A percentile compares a stretch with the other conserved stretches of the same genome.
phyloP scores from a whole-genome alignment of 2,329 filamentous ascomycete species.

The Monosporascus sp. region DNA sequence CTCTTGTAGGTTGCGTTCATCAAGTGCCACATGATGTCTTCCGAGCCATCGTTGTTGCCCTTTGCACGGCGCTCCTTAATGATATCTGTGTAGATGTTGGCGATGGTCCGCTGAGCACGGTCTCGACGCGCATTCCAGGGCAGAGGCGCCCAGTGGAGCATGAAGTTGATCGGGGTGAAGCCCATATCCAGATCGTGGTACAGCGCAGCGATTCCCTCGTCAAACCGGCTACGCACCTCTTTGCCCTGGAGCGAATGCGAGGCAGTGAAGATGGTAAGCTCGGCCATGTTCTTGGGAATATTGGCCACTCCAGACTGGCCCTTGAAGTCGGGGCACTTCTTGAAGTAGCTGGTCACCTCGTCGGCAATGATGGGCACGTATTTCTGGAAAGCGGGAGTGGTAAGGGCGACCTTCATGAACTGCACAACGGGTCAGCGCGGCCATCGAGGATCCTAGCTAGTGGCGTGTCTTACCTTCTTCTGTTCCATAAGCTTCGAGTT shows the following conservation, averaged over 20 bases:
- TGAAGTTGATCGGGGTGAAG: slow-evolving; percentile 85
- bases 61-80: slow-evolving; percentile 64
- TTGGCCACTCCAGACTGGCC: slow-evolving; percentile 64
- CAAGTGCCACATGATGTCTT: slow-evolving; percentile 86
- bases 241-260: slow-evolving; percentile 81
- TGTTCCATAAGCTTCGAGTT: slow-evolving; percentile 94
- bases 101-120: slow-evolving; percentile 72
- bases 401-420: slow-evolving; percentile 81
- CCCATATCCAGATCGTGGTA: slow-evolving; percentile 91
- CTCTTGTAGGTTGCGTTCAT: slow-evolving; percentile 86
- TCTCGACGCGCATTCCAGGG: slow-evolving; percentile 85
- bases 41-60: slow-evolving; percentile 42
- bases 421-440: slow-evolving; percentile 20
- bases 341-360: slow-evolving; percentile 71
- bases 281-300: slow-evolving; percentile 71
- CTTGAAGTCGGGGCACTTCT: slow-evolving; percentile 62
- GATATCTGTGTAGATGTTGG: slow-evolving; percentile 76
- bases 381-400: slow-evolving; percentile 64
- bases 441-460: not conserved
- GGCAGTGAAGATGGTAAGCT: slow-evolving; percentile 87
- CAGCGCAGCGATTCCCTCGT: slow-evolving; percentile 72
- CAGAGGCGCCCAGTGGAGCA: slow-evolving; percentile 80
- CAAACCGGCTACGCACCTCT: slow-evolving; percentile 75
- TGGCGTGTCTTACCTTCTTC: slow-evolving; percentile 64
- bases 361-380: slow-evolving; percentile 76